Base-by-base conservation (phyloP, 1,139 yeast species). In the Debaryomyces sp. region DNA sequence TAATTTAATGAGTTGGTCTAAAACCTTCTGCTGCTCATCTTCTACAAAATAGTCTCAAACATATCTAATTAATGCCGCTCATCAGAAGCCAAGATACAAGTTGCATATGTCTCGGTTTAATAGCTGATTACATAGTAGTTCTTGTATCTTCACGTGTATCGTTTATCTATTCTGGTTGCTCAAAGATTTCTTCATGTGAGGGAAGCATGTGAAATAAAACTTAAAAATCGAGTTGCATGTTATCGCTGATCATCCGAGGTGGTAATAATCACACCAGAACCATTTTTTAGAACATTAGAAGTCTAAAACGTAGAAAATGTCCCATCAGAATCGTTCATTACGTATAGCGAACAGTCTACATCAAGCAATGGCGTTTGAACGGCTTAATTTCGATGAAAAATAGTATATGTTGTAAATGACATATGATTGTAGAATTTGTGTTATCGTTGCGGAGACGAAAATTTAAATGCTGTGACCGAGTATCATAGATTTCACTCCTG, bases 171-270 rank as follows among this genome's bases (percentile, higher is more conserved):
- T 21, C 6, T 2, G 15, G 24, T 12, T 27, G 30, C 30, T 12
- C 30, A 27, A 21, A 6, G 12, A 6, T n/a, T 21, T 32, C 35
- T 18, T 35, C 38, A 35, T 35, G 38, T 35, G 26, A 21, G 38
- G 13, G 38, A 35, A 35, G 38, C 38, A 22, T 35, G 38, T 35
- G 38, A 35, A 35, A 35, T 18, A 21, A 35, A 35, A 21, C 10
- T 6, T 17, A 12, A 21, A 35, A 35, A 35, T 22, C 38, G 17
- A 35, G 38, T 35, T 17, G 22, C 22, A 17, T 35, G 23, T 35
- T 35, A 1, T 27, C 30, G 21, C 4, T 6, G 17, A 32, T 18
- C 7, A 21, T 35, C 38, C 38, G 38, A 35, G 38, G 38, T n/a
- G 38, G 21, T 32, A 15, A 32, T 32, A 32, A 32, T 32, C 18